These are phyloP conservation scores for Daucus carota DNA, from an alignment of 129 eudicot species.

Conservation along the genomic window DH1_v3.0 NC_030385.2:8906501-8907000, in stretches of 20 bases:
- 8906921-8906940: not conserved
- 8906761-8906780: not conserved
- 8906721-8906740: not conserved
- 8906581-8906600: too few species aligned
- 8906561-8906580: too few species aligned
- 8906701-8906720: not conserved
- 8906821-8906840: not conserved
- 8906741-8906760: not conserved
- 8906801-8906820: not conserved
- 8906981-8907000: not conserved
- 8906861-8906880: not conserved
- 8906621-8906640: too few species aligned
- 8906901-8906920: not conserved
- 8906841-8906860: not conserved
- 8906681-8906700: not conserved
- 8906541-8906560: too few species aligned
- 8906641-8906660: not conserved
- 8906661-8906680: not conserved
- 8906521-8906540: too few species aligned
- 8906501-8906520: too few species aligned
- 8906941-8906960: not conserved
- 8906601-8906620: too few species aligned
- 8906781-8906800: not conserved
- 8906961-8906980: too few species aligned
- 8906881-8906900: not conserved